Conservation (phyloP, 345 rosid species). For the Brassica incana region DNA sequence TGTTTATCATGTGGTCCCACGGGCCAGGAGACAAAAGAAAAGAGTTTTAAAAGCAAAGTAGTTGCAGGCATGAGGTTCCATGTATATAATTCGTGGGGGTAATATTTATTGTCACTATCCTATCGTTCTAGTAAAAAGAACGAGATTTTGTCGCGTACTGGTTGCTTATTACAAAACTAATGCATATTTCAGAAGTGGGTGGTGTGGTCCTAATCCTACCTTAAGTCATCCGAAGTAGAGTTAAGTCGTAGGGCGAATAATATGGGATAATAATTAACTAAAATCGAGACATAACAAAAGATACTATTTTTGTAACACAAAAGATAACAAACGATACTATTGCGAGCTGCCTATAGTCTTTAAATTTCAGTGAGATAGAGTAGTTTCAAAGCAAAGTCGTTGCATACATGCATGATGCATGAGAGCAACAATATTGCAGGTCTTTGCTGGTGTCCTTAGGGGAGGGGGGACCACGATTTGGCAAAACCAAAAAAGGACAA, state of each 20-base stretch:
- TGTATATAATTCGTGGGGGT: not conserved
- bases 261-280: not conserved
- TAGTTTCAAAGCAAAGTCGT: too few species aligned
- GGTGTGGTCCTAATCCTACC: constrained; percentile 29
- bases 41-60: not conserved
- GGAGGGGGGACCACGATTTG: too few species aligned
- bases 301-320: too few species aligned
- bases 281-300: not conserved
- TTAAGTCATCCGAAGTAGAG: not conserved
- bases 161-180: not conserved
- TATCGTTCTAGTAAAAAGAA: not conserved
- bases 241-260: constrained; percentile 5
- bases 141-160: too few species aligned
- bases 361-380: not conserved
- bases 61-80: constrained; percentile 29
- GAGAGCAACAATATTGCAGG: too few species aligned
- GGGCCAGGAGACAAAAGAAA: constrained; percentile 6
- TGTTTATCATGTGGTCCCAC: constrained; percentile 23
- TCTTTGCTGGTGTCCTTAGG: too few species aligned
- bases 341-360: not conserved
- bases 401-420: too few species aligned
- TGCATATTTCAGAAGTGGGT: not conserved
- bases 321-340: constrained; percentile 2
- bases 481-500: too few species aligned
- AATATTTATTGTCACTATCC: not conserved